A percentile compares a stretch with the other conserved stretches of the same genome.
These are phyloP conservation scores for Oryza glumipatula DNA, from an alignment of 176 grass and related monocot species.

Conservation along the genomic window DNA sequence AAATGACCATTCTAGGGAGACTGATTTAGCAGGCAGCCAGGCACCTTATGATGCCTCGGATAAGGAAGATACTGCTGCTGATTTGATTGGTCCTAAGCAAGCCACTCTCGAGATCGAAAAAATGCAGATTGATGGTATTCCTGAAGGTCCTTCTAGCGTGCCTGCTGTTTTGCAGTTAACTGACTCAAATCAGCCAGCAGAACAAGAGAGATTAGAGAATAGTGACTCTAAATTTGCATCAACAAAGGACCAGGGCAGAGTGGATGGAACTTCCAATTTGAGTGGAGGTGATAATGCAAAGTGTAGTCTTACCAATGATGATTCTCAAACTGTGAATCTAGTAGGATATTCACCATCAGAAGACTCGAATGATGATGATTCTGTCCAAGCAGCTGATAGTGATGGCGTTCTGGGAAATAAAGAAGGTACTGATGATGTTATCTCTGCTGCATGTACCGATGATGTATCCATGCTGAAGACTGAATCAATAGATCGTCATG, in stretches of 20 bases:
- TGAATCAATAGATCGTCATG: not conserved
- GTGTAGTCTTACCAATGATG: not conserved
- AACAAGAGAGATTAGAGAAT: slow-evolving; percentile 9
- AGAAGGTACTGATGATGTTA: slow-evolving; percentile 5
- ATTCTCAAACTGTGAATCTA: slow-evolving; percentile 36
- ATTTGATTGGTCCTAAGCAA: slow-evolving; percentile 24
- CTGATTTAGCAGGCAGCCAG: slow-evolving; percentile 8
- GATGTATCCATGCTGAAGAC: not conserved
- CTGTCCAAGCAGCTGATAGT: slow-evolving; percentile 14
- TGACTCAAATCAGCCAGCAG: slow-evolving; percentile 22
- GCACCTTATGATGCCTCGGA: slow-evolving; percentile 24
- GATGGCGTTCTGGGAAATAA: slow-evolving; percentile 25
- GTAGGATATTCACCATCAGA: slow-evolving; percentile 52
- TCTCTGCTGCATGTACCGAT: not conserved
- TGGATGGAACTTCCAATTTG: slow-evolving; percentile 2
- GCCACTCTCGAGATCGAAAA: not conserved
- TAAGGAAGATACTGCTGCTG: slow-evolving; percentile 31
- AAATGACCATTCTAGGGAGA: slow-evolving; percentile 20
- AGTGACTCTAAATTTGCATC: slow-evolving; percentile 6
- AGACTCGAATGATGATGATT: slow-evolving; percentile 38
- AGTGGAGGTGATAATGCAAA: slow-evolving; percentile 25
- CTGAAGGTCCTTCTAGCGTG: slow-evolving; percentile 29
- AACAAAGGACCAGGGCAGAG: not conserved
- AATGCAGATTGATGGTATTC: not conserved
- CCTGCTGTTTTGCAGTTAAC: slow-evolving; percentile 24